A percentile compares a stretch with the other conserved stretches of the same genome.
phyloP scores from a whole-genome alignment of 2,329 filamentous ascomycete species.

The Penicillium psychrosexuale region DNA sequence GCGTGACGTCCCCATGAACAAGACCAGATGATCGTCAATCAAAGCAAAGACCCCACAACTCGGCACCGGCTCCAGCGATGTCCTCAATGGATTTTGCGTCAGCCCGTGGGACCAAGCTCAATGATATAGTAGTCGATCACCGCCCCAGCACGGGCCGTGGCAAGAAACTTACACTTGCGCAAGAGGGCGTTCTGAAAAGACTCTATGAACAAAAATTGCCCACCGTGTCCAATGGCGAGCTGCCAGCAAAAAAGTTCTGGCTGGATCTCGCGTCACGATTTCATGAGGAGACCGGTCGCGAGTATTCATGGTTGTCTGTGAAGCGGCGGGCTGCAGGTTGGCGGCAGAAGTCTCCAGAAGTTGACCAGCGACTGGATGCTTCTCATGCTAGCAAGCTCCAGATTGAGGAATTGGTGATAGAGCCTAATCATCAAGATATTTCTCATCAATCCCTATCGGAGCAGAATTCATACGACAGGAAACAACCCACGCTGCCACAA shows the following conservation, averaged over 20 bases:
- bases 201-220: neutral
- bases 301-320: conserved; percentile 8
- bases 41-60: neutral
- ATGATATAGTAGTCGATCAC: neutral
- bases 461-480: neutral
- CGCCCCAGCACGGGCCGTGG: neutral
- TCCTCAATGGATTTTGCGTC: neutral
- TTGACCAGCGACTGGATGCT: neutral
- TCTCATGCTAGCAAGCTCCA: neutral
- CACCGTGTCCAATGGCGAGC: neutral
- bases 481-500: neutral
- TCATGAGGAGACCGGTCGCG: neutral
- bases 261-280: neutral
- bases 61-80: neutral
- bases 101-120: neutral
- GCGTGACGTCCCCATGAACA: neutral
- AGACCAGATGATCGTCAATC: neutral
- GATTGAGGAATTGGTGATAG: neutral
- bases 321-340: neutral
- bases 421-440: neutral
- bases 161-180: neutral
- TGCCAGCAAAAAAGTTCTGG: conserved; percentile 1
- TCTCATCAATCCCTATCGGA: too few relatives aligned
- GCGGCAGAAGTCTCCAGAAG: neutral
- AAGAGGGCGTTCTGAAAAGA: neutral